These are phyloP conservation scores for Macadamia tetraphylla DNA, from an alignment of 164 flowering plant genomes.

Conservation along the genomic window DNA sequence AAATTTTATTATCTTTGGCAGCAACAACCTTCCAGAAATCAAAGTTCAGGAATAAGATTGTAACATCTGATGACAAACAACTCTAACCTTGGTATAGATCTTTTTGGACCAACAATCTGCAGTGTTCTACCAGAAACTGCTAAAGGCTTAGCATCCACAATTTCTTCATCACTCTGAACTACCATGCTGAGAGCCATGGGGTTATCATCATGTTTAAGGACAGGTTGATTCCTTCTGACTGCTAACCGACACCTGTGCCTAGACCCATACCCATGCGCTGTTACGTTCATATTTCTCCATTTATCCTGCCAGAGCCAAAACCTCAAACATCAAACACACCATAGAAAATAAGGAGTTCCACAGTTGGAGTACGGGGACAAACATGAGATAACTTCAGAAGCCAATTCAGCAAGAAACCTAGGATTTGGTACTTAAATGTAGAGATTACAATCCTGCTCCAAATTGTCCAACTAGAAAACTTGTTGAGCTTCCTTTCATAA, in stretches of 20 bases:
- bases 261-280: slow-evolving; percentile 63
- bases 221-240: neutral
- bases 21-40: neutral
- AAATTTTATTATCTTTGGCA: no score
- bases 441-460: neutral
- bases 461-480: neutral
- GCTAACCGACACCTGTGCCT: slow-evolving; percentile 49
- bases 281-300: slow-evolving; percentile 27
- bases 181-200: slow-evolving; percentile 18
- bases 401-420: no score
- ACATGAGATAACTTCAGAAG: no score
- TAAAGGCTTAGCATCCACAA: neutral
- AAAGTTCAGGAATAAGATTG: neutral
- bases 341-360: no score
- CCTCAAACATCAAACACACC: neutral
- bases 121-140: slow-evolving; percentile 21
- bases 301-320: slow-evolving; percentile 26
- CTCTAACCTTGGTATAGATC: slow-evolving; percentile 41
- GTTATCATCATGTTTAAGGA: slow-evolving; percentile 19
- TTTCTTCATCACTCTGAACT: slow-evolving; percentile 48
- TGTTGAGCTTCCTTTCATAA: neutral
- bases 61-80: neutral
- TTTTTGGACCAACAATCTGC: slow-evolving; percentile 43
- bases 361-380: neutral
- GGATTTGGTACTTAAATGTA: no score